Conservation (phyloP, 2,329 filamentous ascomycete species). For the Aspergillus fructus region DNA sequence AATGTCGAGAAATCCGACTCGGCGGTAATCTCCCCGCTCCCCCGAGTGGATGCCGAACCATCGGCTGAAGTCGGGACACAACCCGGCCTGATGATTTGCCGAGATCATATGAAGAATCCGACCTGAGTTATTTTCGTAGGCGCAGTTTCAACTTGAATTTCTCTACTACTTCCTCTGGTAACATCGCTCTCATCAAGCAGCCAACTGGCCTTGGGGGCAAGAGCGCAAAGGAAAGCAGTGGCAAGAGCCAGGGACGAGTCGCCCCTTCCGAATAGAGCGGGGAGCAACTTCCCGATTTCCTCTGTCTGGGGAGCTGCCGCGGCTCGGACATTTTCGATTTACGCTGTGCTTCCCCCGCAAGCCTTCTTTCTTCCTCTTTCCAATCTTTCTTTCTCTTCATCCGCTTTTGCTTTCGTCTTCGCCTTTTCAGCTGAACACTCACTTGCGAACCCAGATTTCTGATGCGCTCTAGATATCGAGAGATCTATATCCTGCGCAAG, state of each 20-base stretch:
- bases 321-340: slow-evolving; percentile 5
- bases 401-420: not conserved
- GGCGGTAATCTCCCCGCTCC: slow-evolving; percentile 6
- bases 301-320: not conserved
- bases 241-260: not conserved
- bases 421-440: not conserved
- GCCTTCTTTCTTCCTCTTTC: not conserved
- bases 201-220: not conserved
- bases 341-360: slow-evolving; percentile 2
- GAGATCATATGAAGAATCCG: slow-evolving; percentile 2
- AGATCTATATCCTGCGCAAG: too few relatives aligned
- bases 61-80: slow-evolving; percentile 25
- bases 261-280: not conserved
- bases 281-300: not conserved
- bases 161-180: not conserved
- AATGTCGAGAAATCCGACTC: not conserved
- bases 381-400: not conserved
- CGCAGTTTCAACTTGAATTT: slow-evolving; percentile 10
- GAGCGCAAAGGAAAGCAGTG: not conserved
- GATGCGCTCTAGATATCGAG: too few relatives aligned
- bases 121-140: slow-evolving; percentile 6
- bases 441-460: not conserved
- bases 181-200: not conserved
- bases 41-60: slow-evolving; percentile 13
- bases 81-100: slow-evolving; percentile 22